Base-by-base conservation (phyloP, 495 filamentous ascomycete species). In the Pseudotulostoma volvatum region DNA sequence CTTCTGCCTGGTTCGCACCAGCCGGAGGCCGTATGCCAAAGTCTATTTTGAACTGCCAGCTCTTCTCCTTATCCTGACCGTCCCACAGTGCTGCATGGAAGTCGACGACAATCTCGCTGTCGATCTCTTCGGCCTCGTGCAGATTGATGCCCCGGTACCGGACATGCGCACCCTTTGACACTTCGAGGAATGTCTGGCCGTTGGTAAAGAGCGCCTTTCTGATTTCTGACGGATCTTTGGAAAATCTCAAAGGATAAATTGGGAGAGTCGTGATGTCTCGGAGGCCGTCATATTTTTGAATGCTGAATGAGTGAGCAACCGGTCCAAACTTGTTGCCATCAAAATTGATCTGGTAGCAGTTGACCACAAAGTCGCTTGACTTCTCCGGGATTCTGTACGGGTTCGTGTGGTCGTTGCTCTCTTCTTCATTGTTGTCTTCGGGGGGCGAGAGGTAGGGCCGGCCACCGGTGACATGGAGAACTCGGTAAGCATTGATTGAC, bases 91-190 rank as follows among this genome's bases (percentile, higher is more conserved):
- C 68, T 31, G 64, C 56, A 7, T 48, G 50, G 36, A 67, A 61
- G 36, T 73, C 68, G 9, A 70, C 55, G 8, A 73, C 64, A 33
- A 70, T 59, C 21, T 69, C 55, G 43, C 67, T 62, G 9, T 71
- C 60, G 4, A 72, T 38, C 51, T 56, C 16, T n/a, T 62, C 60
- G 50, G 18, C 46, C 44, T 36, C 52, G 18, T 9, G 47, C 17
- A 64, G 28, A 3, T 57, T 63, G 45, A 61, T 57, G 18, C 63
- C 64, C n/a, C 59, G 55, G 41, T 68, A 69, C 1, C 45, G 45
- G 36, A 55, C 47, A 32, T 68, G 64, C 9, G 53, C 55, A 36
- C 37, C 38, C 0, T 18, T 46, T 21, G 43, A 15, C 1, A 60
- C 38, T 3, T 58, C 47, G n/a, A 57, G 36, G 32, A 63, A 68